Conservation (phyloP, 2,329 filamentous ascomycete species). For the Pseudogymnoascus sp. region DNA sequence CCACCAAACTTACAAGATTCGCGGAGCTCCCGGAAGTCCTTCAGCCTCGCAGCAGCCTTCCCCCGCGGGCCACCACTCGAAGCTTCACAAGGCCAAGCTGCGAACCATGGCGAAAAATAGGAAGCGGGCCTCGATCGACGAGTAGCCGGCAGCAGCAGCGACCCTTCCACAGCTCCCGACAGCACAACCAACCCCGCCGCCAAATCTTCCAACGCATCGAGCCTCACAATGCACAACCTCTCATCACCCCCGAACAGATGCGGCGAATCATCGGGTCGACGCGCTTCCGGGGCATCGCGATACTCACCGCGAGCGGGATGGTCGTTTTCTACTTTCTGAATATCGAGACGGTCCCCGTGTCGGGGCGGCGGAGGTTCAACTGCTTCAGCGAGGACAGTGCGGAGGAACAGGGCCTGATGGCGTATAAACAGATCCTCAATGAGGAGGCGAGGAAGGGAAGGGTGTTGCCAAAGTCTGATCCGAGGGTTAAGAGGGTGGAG, state of each 20-base stretch:
- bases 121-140: background rate
- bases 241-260: slow-evolving; percentile 33
- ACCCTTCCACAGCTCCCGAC: background rate
- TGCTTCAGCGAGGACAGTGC: slow-evolving; percentile 52
- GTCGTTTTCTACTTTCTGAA: slow-evolving; percentile 57
- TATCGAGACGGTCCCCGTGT: slow-evolving; percentile 65
- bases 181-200: background rate
- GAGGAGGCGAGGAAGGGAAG: slow-evolving; percentile 45
- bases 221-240: slow-evolving; percentile 28
- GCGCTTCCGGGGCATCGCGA: slow-evolving; percentile 34
- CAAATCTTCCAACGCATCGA: background rate
- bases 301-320: slow-evolving; percentile 35
- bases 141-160: background rate
- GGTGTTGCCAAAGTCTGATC: slow-evolving; percentile 52
- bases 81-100: background rate
- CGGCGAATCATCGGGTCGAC: slow-evolving; percentile 29
- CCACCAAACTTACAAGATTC: background rate
- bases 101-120: background rate
- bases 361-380: slow-evolving; percentile 67
- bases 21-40: background rate
- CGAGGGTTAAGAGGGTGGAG: slow-evolving; percentile 48
- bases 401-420: slow-evolving; percentile 42
- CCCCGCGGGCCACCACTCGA: background rate
- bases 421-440: slow-evolving; percentile 51
- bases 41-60: slow-evolving; percentile 1